Conservation (phyloP, 1,284 basidiomycete species). For the Fomitopsis betulina region DNA sequence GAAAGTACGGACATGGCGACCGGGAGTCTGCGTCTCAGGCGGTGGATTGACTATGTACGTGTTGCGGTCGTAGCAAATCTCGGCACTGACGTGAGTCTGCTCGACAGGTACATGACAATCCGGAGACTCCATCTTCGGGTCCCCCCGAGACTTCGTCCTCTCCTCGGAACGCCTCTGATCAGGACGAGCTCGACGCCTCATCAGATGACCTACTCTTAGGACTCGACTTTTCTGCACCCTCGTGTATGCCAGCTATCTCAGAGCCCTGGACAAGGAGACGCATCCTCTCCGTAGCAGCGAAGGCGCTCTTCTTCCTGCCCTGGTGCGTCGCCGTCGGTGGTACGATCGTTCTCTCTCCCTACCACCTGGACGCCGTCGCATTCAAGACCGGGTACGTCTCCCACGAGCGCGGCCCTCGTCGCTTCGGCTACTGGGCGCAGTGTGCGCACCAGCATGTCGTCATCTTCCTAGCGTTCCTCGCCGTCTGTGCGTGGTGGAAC, state of each 20-base stretch:
- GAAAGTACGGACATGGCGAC: background rate
- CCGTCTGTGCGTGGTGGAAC: slow-evolving; percentile 25
- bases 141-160: background rate
- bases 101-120: too few species aligned
- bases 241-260: background rate
- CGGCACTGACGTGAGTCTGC: background rate
- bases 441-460: slow-evolving; percentile 36
- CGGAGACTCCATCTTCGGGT: background rate
- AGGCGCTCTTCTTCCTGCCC: slow-evolving; percentile 35
- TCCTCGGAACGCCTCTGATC: too few species aligned
- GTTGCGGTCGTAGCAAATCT: background rate
- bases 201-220: background rate
- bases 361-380: slow-evolving; percentile 32
- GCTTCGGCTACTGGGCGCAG: slow-evolving; percentile 42
- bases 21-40: background rate
- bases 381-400: slow-evolving; percentile 35
- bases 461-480: slow-evolving; percentile 34
- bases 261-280: background rate
- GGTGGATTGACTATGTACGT: background rate
- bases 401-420: slow-evolving; percentile 32
- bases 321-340: slow-evolving; percentile 46
- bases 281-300: background rate
- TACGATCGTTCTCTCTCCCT: slow-evolving; percentile 36
- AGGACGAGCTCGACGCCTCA: background rate
- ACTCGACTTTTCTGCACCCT: background rate